Conservation (phyloP, 2,329 filamentous ascomycete genomes). For the Stylonectria norvegica region DNA sequence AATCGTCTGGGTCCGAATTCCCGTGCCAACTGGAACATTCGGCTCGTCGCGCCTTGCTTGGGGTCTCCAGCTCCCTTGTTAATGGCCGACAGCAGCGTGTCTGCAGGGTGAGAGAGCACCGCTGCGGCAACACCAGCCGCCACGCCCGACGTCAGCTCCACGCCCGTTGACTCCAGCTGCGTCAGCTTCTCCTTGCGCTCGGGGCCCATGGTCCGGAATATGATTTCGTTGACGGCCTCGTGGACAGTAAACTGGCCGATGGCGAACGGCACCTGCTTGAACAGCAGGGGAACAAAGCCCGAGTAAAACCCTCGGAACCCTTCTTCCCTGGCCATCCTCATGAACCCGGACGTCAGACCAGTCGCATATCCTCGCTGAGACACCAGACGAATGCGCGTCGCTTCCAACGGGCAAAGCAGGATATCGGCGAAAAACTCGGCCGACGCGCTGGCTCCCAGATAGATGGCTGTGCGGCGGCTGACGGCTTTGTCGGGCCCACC, state of each 20-base stretch:
- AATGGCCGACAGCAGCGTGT: constrained; percentile 56
- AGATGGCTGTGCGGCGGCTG: constrained; percentile 54
- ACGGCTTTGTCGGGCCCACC: constrained; percentile 49
- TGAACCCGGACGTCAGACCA: constrained; percentile 68
- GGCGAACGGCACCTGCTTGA: constrained; percentile 90
- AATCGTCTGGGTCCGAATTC: constrained; percentile 50
- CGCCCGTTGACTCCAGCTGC: constrained; percentile 68
- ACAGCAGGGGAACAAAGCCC: constrained; percentile 81
- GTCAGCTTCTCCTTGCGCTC: constrained; percentile 65
- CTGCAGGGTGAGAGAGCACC: constrained; percentile 84
- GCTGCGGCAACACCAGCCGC: constrained; percentile 86
- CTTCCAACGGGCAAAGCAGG: constrained; percentile 85
- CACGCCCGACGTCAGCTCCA: constrained; percentile 83
- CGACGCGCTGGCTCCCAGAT: constrained; percentile 67
- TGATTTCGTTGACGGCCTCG: constrained; percentile 78
- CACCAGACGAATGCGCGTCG: constrained; percentile 73
- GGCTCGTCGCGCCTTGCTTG: constrained; percentile 44
- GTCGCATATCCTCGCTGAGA: constrained; percentile 75
- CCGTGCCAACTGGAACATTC: constrained; percentile 50
- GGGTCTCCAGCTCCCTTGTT: constrained; percentile 53
- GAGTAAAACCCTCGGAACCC: constrained; percentile 83
- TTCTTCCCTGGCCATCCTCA: constrained; percentile 71
- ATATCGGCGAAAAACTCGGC: constrained; percentile 74
- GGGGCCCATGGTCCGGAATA: constrained; percentile 66
- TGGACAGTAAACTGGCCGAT: constrained; percentile 93